A percentile compares a stretch with the other conserved stretches of the same genome.
Conservation (phyloP, 1,284 basidiomycete genomes). For the Agroathelia rolfsii region DNA sequence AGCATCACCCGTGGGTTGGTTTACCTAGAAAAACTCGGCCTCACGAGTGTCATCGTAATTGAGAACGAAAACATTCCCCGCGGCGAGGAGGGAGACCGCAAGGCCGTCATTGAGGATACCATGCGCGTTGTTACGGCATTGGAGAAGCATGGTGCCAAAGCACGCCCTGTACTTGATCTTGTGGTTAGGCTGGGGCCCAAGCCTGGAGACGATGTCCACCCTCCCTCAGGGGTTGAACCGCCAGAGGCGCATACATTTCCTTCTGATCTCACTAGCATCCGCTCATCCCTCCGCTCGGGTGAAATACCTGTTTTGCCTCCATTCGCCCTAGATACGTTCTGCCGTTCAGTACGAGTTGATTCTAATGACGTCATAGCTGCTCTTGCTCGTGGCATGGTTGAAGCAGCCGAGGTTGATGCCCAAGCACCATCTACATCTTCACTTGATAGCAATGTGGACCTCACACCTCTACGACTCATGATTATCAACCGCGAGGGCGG, state of each 20-base stretch:
- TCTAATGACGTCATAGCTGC: slow-evolving; percentile 90
- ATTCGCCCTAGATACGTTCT: slow-evolving; percentile 85
- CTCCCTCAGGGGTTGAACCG: slow-evolving; percentile 18
- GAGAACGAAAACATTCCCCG: slow-evolving; percentile 76
- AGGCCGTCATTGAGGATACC: slow-evolving; percentile 58
- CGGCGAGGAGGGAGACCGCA: slow-evolving; percentile 58
- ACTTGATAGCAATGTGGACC: slow-evolving; percentile 46
- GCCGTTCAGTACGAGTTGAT: slow-evolving; percentile 76
- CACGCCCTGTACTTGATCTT: slow-evolving; percentile 83
- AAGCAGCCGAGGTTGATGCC: slow-evolving; percentile 38
- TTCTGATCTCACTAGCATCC: slow-evolving; percentile 72
- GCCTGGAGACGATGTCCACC: slow-evolving; percentile 36
- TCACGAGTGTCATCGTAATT: slow-evolving; percentile 90
- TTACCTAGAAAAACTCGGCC: slow-evolving; percentile 90
- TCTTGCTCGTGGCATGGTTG: slow-evolving; percentile 81
- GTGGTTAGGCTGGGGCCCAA: slow-evolving; percentile 77
- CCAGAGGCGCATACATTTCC: slow-evolving; percentile 72
- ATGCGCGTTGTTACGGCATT: slow-evolving; percentile 80
- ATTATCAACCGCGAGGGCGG: slow-evolving; percentile 97
- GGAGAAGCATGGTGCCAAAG: slow-evolving; percentile 75
- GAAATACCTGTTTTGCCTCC: slow-evolving; percentile 98
- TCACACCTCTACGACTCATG: slow-evolving; percentile 90
- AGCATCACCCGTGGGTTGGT: slow-evolving; percentile 91
- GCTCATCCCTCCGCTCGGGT: slow-evolving; percentile 80
- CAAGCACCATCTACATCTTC: slow-evolving; percentile 25